phyloP scores from a whole-genome alignment of 306 rosid species.

The Glycine soja region DNA sequence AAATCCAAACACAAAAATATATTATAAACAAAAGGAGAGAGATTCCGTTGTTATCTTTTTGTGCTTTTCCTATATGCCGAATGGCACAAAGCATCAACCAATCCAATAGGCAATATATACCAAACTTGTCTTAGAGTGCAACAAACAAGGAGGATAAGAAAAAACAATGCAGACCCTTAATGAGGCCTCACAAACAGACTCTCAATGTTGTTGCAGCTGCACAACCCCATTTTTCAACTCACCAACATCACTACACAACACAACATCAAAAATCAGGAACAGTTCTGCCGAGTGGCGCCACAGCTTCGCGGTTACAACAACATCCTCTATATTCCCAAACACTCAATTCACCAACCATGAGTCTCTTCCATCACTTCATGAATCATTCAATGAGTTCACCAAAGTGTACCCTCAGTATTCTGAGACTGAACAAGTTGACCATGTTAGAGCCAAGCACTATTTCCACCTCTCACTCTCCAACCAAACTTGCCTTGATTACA shows the following conservation, averaged over 20 bases:
- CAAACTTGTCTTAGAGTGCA: constrained; percentile 16
- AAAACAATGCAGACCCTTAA: constrained; percentile 60
- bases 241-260: constrained; percentile 39
- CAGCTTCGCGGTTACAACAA: constrained; percentile 63
- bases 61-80: constrained; percentile 22
- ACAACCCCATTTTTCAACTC: constrained; percentile 58
- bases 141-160: background rate
- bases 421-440: constrained; percentile 69
- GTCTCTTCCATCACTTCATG: constrained; percentile 75
- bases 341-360: constrained; percentile 86
- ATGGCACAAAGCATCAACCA: constrained; percentile 36
- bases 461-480: constrained; percentile 65
- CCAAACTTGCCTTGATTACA: constrained; percentile 84
- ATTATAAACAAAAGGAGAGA: constrained; percentile 31
- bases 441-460: constrained; percentile 71
- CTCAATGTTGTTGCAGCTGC: constrained; percentile 68
- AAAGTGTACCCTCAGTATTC: constrained; percentile 72
- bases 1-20: constrained; percentile 1
- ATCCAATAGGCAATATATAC: constrained; percentile 33
- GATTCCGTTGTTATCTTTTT: background rate
- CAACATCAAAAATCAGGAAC: constrained; percentile 52
- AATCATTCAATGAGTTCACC: constrained; percentile 71
- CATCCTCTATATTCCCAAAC: constrained; percentile 76
- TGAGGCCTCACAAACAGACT: constrained; percentile 58
- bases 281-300: constrained; percentile 71